Conservation (phyloP, 805 yeast genomes). For the Candida sithepensis region DNA sequence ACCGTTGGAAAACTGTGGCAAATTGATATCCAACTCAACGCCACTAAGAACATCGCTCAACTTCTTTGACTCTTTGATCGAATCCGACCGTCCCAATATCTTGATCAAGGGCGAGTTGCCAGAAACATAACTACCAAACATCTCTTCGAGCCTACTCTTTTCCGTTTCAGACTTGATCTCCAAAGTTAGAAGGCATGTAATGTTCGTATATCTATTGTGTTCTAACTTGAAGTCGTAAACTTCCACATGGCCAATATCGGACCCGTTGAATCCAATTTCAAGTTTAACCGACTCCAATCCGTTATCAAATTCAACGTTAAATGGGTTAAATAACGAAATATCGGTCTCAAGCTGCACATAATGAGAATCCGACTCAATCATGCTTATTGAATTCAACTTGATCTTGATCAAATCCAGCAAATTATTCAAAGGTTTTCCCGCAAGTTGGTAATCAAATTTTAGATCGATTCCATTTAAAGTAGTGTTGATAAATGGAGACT, state of each 20-base stretch:
- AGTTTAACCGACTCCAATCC: conserved; percentile 20
- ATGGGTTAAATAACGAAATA: conserved; percentile 33
- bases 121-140: conserved; percentile 38
- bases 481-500: conserved; percentile 22
- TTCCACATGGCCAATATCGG: conserved; percentile 32
- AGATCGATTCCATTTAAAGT: conserved; percentile 5
- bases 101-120: conserved; percentile 33
- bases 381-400: conserved; percentile 11
- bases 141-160: conserved; percentile 28
- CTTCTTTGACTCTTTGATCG: conserved; percentile 20
- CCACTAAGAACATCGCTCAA: conserved; percentile 25
- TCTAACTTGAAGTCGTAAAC: conserved; percentile 24
- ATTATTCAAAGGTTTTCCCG: neutral
- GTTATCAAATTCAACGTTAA: conserved; percentile 26
- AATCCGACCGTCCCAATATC: conserved; percentile 27
- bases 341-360: conserved; percentile 29
- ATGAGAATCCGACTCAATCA: conserved; percentile 27
- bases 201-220: conserved; percentile 15
- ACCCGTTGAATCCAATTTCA: conserved; percentile 28
- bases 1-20: conserved; percentile 23
- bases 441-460: conserved; percentile 1
- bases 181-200: conserved; percentile 21
- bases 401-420: conserved; percentile 3
- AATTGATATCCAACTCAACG: conserved; percentile 25
- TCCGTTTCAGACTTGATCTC: conserved; percentile 12